Base-by-base conservation (phyloP, 2,329 filamentous ascomycete genomes). In the Fonsecaea pugnacius region DNA sequence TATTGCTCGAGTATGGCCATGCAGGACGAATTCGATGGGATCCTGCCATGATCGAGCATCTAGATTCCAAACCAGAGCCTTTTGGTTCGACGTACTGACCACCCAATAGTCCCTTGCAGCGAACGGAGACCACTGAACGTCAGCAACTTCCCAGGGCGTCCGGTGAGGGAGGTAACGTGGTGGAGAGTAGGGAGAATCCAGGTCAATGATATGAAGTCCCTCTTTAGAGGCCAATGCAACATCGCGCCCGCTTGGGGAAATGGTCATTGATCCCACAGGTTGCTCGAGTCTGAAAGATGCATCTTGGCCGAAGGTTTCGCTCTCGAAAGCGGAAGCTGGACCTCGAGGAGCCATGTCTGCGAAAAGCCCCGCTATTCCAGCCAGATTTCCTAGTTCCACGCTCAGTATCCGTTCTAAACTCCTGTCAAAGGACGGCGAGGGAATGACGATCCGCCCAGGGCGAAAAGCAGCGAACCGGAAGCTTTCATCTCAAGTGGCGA, bases 111-210 rank as follows among this genome's bases (percentile, higher is more conserved):
- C 91, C 54, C 93, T 87, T 21, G 86, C 87, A 12, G 93, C 91
- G 75, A 97, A 96, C 0, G 94, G 94, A 10, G 92, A 96, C 94
- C 94, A 97, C 77, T 97, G 94, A 33, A 96, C 93, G 76, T 97
- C 94, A 10, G 94, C 92, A 4, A 96, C 93, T 58, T 96, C 88
- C 92, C 93, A 97, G n/a, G 91, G 90, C 50, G 92, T 88, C 61
- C 91, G 90, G 77, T 96, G 91, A 67, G 90, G 90, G 70, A 97
- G 84, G 72, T 92, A 89, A 18, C 92, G 89, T 18, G 94, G 94
- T 9, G 90, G 89, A 65, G 90, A 95, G 74, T 92, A 95, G 0
- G 92, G 92, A 10, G 89, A 92, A 78, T 97, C 93, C 53, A 97
- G 83, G 72, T 97, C 93, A 73, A 97, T 93, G 70, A 97, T 92